phyloP scores from a whole-genome alignment of 768 basidiomycete species.

The Serendipita indica region DNA sequence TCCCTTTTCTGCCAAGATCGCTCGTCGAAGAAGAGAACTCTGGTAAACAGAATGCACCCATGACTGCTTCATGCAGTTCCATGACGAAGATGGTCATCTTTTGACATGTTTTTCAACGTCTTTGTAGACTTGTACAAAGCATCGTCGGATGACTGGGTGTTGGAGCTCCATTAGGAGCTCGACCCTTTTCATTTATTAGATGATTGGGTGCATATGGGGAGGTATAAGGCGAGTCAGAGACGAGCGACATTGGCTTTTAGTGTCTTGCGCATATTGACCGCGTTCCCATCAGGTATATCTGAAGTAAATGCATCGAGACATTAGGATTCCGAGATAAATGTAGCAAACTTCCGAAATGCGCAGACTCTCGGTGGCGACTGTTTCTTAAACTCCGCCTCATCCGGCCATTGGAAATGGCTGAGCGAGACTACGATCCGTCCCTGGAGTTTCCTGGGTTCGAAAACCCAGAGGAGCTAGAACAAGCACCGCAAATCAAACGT shows the following conservation, averaged over 20 bases:
- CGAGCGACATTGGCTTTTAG: background rate
- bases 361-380: too few relatives aligned
- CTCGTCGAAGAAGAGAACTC: conserved; percentile 59
- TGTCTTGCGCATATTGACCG: background rate
- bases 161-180: background rate
- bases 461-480: background rate
- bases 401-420: background rate
- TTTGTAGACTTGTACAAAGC: background rate
- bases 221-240: conserved; percentile 86
- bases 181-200: conserved; percentile 19
- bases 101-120: too few relatives aligned
- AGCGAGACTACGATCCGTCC: background rate
- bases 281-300: too few relatives aligned
- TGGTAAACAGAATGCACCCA: conserved; percentile 77
- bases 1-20: conserved; percentile 14
- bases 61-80: conserved; percentile 21
- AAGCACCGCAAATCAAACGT: background rate
- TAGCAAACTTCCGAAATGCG: too few relatives aligned
- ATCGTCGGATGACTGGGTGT: background rate
- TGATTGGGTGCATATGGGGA: conserved; percentile 56
- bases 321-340: too few relatives aligned
- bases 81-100: background rate
- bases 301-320: too few relatives aligned
- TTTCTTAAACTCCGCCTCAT: too few relatives aligned
- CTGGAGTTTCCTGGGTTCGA: background rate